A percentile compares a stretch with the other conserved stretches of the same genome.
These are phyloP conservation scores for Yamadazyma friedrichii DNA, from an alignment of 1,139 yeast genomes.

Conservation along the genomic window DNA sequence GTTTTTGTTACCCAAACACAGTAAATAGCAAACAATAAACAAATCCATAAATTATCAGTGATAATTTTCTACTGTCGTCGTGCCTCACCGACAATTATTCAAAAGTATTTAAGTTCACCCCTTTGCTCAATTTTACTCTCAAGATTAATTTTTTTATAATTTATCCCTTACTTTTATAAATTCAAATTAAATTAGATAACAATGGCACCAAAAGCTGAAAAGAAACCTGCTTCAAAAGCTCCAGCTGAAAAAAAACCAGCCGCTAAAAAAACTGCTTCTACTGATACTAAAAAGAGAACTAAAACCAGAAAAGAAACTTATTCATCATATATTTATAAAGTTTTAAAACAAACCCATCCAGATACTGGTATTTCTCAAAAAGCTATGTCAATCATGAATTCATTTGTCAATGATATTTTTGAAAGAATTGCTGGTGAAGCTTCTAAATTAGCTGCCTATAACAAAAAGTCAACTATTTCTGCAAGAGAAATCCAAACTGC, in stretches of 20 bases:
- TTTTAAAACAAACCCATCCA: conserved; percentile 97
- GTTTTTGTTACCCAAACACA: too few relatives aligned
- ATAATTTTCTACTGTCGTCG: background rate
- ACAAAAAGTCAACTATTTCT: conserved; percentile 98
- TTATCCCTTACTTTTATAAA: background rate
- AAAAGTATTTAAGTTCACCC: conserved; percentile 6
- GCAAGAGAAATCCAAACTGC: conserved; percentile 99
- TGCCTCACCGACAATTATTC: conserved; percentile 3
- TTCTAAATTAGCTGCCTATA: conserved; percentile 98
- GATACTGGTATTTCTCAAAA: conserved; percentile 99
- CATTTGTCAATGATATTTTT: conserved; percentile 94
- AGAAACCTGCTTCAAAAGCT: conserved; percentile 98
- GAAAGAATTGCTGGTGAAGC: conserved; percentile 98
- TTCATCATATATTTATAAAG: conserved; percentile 98
- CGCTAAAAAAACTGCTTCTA: conserved; percentile 90
- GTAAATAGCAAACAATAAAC: too few relatives aligned
- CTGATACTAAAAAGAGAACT: conserved; percentile 89
- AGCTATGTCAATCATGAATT: conserved; percentile 99
- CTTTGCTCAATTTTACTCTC: conserved; percentile 2
- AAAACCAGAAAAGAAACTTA: conserved; percentile 99
- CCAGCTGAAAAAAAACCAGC: conserved; percentile 97
- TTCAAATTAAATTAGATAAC: conserved; percentile 4
- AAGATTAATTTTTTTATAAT: background rate
- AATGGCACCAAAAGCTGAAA: conserved; percentile 98
- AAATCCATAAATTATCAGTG: background rate